These are phyloP conservation scores for Murraya paniculata DNA, from an alignment of 345 rosid species.

Conservation along the genomic window DNA sequence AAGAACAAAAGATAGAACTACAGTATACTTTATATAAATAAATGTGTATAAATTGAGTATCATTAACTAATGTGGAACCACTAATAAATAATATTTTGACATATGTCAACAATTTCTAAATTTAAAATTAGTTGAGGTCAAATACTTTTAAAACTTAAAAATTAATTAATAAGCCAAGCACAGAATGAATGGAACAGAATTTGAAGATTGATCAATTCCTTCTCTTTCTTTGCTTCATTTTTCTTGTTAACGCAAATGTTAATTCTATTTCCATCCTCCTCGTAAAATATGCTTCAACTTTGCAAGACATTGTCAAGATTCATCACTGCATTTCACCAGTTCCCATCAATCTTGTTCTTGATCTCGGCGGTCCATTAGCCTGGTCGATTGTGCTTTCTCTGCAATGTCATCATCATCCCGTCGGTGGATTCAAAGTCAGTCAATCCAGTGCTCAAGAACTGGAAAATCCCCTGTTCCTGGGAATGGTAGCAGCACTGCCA, in stretches of 20 bases:
- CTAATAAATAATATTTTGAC: too few species aligned
- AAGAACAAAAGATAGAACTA: too few species aligned
- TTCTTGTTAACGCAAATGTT: not conserved
- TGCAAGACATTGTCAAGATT: slow-evolving; percentile 57
- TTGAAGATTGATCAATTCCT: too few species aligned
- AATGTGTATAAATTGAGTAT: too few species aligned
- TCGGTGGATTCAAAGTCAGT: slow-evolving; percentile 39
- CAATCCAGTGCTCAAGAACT: slow-evolving; percentile 50
- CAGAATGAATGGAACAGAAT: too few species aligned
- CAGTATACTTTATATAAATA: too few species aligned
- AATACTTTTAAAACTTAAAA: too few species aligned
- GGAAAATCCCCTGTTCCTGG: slow-evolving; percentile 29
- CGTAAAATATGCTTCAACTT: slow-evolving; percentile 45
- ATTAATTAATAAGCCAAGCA: too few species aligned
- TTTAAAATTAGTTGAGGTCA: too few species aligned
- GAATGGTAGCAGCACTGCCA: too few species aligned
- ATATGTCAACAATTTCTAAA: too few species aligned
- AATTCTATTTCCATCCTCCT: slow-evolving; percentile 36
- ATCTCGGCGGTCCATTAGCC: slow-evolving; percentile 49
- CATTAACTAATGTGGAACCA: too few species aligned
- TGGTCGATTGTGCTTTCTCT: slow-evolving; percentile 43
- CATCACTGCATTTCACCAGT: slow-evolving; percentile 25
- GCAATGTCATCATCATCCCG: slow-evolving; percentile 13
- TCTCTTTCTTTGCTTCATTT: slow-evolving; percentile 3
- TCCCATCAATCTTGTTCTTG: slow-evolving; percentile 46